A percentile compares a stretch with the other conserved stretches of the same genome.
Evolutionary conservation across 495 filamentous ascomycete species (phyloP).

Genomic region (Penicillium flavigenum): DNA sequence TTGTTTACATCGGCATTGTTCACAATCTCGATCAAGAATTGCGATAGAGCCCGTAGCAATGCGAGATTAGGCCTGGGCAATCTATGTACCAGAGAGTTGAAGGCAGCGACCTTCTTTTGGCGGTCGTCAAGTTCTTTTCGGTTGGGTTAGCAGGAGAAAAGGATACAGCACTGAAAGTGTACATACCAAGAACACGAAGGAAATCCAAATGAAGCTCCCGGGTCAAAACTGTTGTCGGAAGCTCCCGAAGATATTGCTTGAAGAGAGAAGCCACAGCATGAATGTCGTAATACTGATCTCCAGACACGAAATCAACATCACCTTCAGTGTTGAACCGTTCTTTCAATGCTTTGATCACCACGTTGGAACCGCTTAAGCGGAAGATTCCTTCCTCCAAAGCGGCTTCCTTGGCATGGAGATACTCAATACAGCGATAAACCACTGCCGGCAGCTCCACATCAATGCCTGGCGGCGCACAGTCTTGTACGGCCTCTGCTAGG

Average conservation of each 20-base stretch:
- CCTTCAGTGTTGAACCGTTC: constrained; percentile 93
- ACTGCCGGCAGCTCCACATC: constrained; percentile 82
- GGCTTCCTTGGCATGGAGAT: constrained; percentile 80
- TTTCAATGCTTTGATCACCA: constrained; percentile 85
- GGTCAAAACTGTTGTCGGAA: constrained; percentile 87
- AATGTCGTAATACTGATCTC: constrained; percentile 88
- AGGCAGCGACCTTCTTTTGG: constrained; percentile 74
- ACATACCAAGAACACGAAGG: constrained; percentile 75
- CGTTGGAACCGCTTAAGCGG: constrained; percentile 88
- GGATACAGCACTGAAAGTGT: background rate
- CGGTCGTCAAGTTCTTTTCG: constrained; percentile 62
- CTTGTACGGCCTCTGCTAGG: constrained; percentile 81
- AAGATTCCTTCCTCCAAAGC: constrained; percentile 92
- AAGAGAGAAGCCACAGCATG: constrained; percentile 93
- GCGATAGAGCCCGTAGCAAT: constrained; percentile 76
- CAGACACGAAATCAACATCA: constrained; percentile 82
- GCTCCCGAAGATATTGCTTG: constrained; percentile 90
- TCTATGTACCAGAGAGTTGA: constrained; percentile 78
- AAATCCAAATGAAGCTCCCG: constrained; percentile 89
- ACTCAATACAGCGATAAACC: constrained; percentile 94
- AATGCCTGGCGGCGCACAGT: constrained; percentile 68
- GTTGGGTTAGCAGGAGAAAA: constrained; percentile 16
- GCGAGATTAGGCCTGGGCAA: constrained; percentile 78
- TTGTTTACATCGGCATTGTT: constrained; percentile 90
- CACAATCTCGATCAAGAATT: constrained; percentile 84